Evolutionary conservation across 441 rosid species (phyloP).

Genomic region (Croton laevigatus): DNA sequence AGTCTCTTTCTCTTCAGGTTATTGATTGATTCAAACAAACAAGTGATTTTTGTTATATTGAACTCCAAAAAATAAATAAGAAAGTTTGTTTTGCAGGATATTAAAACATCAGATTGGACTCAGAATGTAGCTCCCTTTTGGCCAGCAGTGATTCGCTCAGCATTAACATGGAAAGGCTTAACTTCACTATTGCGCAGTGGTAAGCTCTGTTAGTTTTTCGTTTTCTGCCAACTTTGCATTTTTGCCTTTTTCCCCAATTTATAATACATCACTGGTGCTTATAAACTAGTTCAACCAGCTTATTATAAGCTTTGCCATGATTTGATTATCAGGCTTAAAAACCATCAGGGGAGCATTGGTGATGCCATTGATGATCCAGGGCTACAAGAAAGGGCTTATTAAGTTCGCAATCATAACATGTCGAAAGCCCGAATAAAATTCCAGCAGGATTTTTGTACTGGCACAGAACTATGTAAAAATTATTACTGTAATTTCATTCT

Average conservation of each 20-base stretch:
- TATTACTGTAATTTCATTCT: too few species aligned
- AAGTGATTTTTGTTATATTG: not conserved
- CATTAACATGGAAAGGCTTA: slow-evolving; percentile 79
- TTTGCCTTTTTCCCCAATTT: not conserved
- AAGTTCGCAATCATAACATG: slow-evolving; percentile 79
- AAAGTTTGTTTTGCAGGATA: slow-evolving; percentile 43
- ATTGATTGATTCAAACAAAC: not conserved
- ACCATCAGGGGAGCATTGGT: slow-evolving; percentile 78
- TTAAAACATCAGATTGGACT: slow-evolving; percentile 82
- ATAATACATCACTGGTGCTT: too few species aligned
- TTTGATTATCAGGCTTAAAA: slow-evolving; percentile 48
- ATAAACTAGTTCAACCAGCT: too few species aligned
- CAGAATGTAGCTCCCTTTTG: slow-evolving; percentile 80
- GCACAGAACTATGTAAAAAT: too few species aligned
- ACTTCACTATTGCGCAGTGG: slow-evolving; percentile 67
- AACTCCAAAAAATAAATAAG: not conserved
- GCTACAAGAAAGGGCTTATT: slow-evolving; percentile 71
- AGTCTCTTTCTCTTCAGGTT: slow-evolving; percentile 60
- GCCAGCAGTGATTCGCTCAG: slow-evolving; percentile 83
- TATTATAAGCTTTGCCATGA: too few species aligned
- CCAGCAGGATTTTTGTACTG: too few species aligned
- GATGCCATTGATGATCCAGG: slow-evolving; percentile 89
- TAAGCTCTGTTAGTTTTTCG: slow-evolving; percentile 18
- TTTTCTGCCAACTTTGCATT: not conserved
- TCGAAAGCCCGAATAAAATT: slow-evolving; percentile 42